These are phyloP conservation scores for Calonectria ilicicola DNA, from an alignment of 2,329 filamentous ascomycete species.

Conservation along the genomic window DNA sequence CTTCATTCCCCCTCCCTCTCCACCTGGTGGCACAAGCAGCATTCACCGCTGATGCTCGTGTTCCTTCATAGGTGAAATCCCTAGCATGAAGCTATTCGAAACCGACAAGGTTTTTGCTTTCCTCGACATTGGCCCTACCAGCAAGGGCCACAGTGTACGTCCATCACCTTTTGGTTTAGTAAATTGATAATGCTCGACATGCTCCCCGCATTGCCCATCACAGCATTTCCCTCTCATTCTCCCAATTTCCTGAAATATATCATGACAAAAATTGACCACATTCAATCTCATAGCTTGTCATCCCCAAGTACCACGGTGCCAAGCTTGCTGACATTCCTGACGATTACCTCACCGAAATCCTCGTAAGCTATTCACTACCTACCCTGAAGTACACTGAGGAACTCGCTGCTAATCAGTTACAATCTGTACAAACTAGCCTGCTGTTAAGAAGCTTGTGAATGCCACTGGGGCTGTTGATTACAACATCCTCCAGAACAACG, in stretches of 20 bases:
- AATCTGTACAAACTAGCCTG: conserved; percentile 43
- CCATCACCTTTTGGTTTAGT: not conserved
- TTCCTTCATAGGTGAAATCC: conserved; percentile 81
- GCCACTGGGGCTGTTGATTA: conserved; percentile 84
- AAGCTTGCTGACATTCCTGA: conserved; percentile 96
- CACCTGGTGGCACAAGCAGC: not conserved
- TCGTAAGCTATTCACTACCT: conserved; percentile 64
- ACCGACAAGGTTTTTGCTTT: conserved; percentile 94
- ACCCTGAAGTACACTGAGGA: not conserved
- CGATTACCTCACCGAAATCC: conserved; percentile 83
- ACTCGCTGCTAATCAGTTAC: not conserved
- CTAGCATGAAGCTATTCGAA: conserved; percentile 96
- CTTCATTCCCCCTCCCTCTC: conserved; percentile 12
- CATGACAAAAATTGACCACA: not conserved
- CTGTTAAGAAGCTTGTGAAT: conserved; percentile 84
- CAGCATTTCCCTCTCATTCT: conserved; percentile 7
- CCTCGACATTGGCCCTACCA: conserved; percentile 93
- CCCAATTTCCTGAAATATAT: not conserved
- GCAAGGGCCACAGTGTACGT: conserved; percentile 87
- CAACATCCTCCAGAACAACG: conserved; percentile 98
- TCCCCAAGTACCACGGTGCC: conserved; percentile 93
- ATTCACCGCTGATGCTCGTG: conserved; percentile 26
- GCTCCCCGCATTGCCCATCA: not conserved
- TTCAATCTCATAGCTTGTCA: conserved; percentile 77
- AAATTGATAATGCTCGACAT: not conserved